Evolutionary conservation across 2,329 filamentous ascomycete genomes (phyloP), one percentile per base, ranked within the genome.

Genomic region (Lecanosticta acicola): DNA sequence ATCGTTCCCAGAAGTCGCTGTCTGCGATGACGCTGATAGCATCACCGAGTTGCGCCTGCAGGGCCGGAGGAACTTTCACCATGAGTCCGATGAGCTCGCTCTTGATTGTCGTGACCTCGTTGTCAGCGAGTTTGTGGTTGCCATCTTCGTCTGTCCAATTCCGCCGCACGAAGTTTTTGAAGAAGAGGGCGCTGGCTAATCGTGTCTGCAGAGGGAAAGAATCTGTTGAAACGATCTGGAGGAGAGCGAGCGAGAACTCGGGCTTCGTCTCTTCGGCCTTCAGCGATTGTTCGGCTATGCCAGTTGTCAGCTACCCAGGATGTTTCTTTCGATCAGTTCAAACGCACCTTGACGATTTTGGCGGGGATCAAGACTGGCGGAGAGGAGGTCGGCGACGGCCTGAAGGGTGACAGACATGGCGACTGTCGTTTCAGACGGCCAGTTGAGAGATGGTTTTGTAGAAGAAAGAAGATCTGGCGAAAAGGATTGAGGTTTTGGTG

Each of bases 11-110:
- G 69, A 98, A 98, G 67, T 98, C 93, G 57, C 90, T 97, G 69
- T 97, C 91, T 50, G 93, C 93, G 61, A 98, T 97, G 59, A 94
- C 81, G 70, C 91, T 96, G 67, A 97, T 94, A 52, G 93, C 90
- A 65, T 97, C 93, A 57, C 93, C 93, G 32, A 98, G 79, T 71
- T 98, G 93, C 50, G 87, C 82, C 71, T 97, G 94, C 55, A 98
- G 85, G 49, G 81, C 84, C 14, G 86, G 68, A 3, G 91, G 93
- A 18, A 93, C 89, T 7, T 84, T 83, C 61, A 96, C 94, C 93
- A 98, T 98, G 59, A 98, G 76, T 46, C 88, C 91, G 60, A 98
- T 91, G 51, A 98, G 80, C 73, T 96, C 90, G 62, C 83, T 81
- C 73, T 98, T 98, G 75, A 98, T 95, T 35, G 87, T 87, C 20